A percentile compares a stretch with the other conserved stretches of the same genome.
phyloP scores from a whole-genome alignment of 2,329 filamentous ascomycete species.

The Blumeriella jaapii region DNA sequence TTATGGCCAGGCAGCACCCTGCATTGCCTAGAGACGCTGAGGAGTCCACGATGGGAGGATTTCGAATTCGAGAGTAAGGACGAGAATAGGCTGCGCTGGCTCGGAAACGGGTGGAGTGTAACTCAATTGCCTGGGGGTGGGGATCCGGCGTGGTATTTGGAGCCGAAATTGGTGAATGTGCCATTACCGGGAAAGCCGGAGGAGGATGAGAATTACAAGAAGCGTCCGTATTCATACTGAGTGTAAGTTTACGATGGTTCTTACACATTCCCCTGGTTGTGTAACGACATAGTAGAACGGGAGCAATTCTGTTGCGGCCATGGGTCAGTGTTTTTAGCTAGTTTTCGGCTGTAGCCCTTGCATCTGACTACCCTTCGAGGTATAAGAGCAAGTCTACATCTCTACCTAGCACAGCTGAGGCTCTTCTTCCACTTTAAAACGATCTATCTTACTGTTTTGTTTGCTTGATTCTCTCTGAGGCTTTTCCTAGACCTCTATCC shows the following conservation, averaged over 20 bases:
- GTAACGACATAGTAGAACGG: too few relatives aligned
- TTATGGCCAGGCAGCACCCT: conserved; percentile 30
- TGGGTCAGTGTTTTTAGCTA: too few relatives aligned
- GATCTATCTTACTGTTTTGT: too few relatives aligned
- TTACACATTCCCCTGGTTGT: too few relatives aligned
- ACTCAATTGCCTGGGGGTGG: conserved; percentile 31
- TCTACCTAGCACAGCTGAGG: too few relatives aligned
- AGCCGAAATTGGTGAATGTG: conserved; percentile 29
- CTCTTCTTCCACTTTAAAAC: too few relatives aligned
- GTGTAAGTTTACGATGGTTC: background rate
- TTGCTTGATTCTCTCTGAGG: too few relatives aligned
- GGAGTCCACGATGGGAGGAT: conserved; percentile 45
- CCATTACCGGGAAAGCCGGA: conserved; percentile 29
- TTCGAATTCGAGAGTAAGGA: conserved; percentile 29
- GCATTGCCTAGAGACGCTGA: conserved; percentile 35
- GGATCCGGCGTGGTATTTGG: conserved; percentile 33
- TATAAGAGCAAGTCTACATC: too few relatives aligned
- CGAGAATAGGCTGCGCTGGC: conserved; percentile 30
- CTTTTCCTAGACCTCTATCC: too few relatives aligned
- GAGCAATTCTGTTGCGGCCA: too few relatives aligned
- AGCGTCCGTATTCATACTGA: conserved; percentile 29
- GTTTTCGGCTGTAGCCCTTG: too few relatives aligned
- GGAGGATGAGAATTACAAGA: conserved; percentile 28
- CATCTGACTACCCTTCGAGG: too few relatives aligned
- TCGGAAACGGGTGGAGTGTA: conserved; percentile 34